Evolutionary conservation across 306 rosid species (phyloP), one percentile per base, ranked within the genome.

Genomic region (Cicer arietinum): DNA sequence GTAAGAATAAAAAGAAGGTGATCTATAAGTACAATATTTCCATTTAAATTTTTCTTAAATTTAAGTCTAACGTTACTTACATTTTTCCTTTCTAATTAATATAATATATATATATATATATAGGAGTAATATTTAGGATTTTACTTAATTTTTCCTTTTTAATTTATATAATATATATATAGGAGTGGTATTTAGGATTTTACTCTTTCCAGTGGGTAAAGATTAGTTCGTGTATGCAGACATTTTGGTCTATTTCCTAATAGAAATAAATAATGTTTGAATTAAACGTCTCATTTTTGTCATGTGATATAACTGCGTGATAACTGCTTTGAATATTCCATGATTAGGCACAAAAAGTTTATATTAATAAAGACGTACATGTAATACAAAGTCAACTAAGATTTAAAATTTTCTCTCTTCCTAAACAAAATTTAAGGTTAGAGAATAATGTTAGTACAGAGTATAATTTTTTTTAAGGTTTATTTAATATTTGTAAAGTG

Each of bases 211-310:
- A 47, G 40, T 2, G 39, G 35, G 12, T 8, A 9, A 10, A 1
- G 10, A 57, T 47, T 48, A 13, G 37, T 11, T 22, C 63, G 14
- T 39, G 25, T 62, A 1, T 40, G 11, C 2, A 7, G 12, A 7
- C 67, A 61, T 37, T 37, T 35, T 61, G 10, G 46, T 61, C 46
- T 61, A 13, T 35, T 6, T 59, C 9, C 9, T 11, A 57, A 9
- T 1, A 13, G 18, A 25, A 61, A 35, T 22, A 35, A 10, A 30
- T 2, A 2, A 11, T 25, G 44, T 13, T 60, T 60, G 66, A 39
- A 54, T 18, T 22, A 18, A 39, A n/a, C 37, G 20, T 65, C 40
- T 11, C 53, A 65, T 65, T 65, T 65, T 65, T 13, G 18, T 65
- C 53, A 65, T 7, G 50, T 44, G 45, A 43, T 10, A 43, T 5